A percentile compares a stretch with the other conserved stretches of the same genome.
phyloP scores from a whole-genome alignment of 1,284 basidiomycete species.

The Apiotrichum siamense region DNA sequence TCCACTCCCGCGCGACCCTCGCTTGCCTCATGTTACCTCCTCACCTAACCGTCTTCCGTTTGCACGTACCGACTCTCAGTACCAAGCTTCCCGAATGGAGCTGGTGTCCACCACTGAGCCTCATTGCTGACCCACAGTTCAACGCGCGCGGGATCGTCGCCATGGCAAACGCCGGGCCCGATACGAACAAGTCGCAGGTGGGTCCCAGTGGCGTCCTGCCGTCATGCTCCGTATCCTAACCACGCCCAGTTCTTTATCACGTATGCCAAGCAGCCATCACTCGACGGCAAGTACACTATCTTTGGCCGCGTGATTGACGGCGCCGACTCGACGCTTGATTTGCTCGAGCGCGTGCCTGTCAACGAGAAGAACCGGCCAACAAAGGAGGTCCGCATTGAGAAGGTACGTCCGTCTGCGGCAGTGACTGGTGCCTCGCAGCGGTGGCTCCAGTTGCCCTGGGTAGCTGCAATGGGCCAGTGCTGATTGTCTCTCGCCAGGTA shows the following conservation, averaged over 20 bases:
- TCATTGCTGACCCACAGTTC: slow-evolving; percentile 57
- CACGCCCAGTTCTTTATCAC: slow-evolving; percentile 85
- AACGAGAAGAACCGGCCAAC: slow-evolving; percentile 83
- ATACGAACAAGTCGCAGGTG: slow-evolving; percentile 76
- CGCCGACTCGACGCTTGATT: slow-evolving; percentile 76
- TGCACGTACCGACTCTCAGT: too few relatives aligned
- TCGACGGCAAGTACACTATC: slow-evolving; percentile 92
- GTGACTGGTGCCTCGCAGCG: not conserved
- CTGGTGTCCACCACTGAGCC: too few relatives aligned
- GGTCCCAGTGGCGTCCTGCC: not conserved
- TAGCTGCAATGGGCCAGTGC: too few relatives aligned
- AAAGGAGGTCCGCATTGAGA: slow-evolving; percentile 66
- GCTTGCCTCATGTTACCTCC: too few relatives aligned
- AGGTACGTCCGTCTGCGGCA: not conserved
- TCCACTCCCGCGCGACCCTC: too few relatives aligned
- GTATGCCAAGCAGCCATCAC: slow-evolving; percentile 82
- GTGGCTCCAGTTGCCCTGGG: too few relatives aligned
- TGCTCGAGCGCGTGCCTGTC: slow-evolving; percentile 84
- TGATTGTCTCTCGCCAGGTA: too few relatives aligned
- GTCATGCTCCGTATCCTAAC: too few relatives aligned
- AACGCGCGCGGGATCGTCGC: slow-evolving; percentile 89
- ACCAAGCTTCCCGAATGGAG: too few relatives aligned
- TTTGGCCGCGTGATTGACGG: slow-evolving; percentile 95
- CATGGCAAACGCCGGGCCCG: slow-evolving; percentile 91
- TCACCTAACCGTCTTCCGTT: too few relatives aligned